phyloP scores from a whole-genome alignment of 78 protist genomes.

The Guillardia theta region DNA sequence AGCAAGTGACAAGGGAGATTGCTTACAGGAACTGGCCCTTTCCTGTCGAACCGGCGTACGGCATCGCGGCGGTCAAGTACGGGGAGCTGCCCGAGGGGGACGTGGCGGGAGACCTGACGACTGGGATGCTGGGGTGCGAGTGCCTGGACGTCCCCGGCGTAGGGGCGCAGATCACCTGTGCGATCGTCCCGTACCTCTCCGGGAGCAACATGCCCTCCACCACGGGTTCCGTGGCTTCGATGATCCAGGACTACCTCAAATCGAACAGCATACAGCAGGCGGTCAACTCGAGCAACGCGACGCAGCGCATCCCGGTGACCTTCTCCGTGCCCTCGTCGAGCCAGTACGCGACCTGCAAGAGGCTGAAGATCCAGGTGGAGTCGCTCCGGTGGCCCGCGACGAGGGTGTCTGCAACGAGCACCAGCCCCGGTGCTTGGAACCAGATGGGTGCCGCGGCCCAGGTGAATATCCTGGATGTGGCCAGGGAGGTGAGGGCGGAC shows the following conservation, averaged over 20 bases:
- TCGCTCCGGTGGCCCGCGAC: no score
- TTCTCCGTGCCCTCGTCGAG: neutral
- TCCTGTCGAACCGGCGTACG: neutral
- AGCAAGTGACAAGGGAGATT: neutral
- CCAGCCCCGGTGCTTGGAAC: no score
- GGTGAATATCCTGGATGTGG: no score
- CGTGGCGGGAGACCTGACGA: neutral
- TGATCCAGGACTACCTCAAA: no score
- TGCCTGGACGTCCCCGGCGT: neutral
- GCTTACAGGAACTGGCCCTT: neutral
- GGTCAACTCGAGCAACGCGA: neutral
- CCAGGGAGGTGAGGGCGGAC: no score
- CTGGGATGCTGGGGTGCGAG: neutral
- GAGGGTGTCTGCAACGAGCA: no score
- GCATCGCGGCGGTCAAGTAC: neutral
- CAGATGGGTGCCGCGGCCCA: no score
- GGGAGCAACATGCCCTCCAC: neutral
- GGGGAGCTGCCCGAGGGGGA: neutral
- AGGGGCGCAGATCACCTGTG: neutral
- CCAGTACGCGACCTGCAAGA: neutral
- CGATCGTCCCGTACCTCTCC: neutral
- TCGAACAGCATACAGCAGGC: no score
- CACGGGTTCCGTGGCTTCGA: no score
- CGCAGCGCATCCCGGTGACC: neutral
- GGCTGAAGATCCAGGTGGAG: no score